phyloP scores from a whole-genome alignment of 805 yeast species.

The Myxozyma melibiosi region DNA sequence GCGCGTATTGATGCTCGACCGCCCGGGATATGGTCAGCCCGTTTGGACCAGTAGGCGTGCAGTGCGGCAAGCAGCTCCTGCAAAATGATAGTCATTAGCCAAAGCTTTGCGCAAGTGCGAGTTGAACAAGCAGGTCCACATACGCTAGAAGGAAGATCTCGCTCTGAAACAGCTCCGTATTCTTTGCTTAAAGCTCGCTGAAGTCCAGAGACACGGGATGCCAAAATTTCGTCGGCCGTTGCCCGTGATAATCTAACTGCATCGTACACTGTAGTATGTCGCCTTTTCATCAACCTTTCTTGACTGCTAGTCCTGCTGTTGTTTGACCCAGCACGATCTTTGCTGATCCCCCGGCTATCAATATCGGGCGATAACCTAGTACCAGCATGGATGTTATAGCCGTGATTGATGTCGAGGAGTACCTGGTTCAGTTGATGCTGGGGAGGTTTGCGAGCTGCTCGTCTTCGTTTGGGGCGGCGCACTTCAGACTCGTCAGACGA shows the following conservation, averaged over 20 bases:
- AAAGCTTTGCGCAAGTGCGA: neutral
- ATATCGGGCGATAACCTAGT: too few species aligned
- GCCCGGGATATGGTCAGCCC: neutral
- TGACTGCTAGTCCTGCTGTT: neutral
- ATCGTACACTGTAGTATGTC: neutral
- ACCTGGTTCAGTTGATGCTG: too few species aligned
- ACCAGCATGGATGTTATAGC: too few species aligned
- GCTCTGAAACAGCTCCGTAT: neutral
- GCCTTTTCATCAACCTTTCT: too few species aligned
- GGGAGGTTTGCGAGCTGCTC: too few species aligned
- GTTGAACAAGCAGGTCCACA: neutral
- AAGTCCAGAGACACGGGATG: neutral
- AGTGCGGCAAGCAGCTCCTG: neutral
- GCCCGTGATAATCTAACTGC: neutral
- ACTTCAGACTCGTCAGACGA: too few species aligned
- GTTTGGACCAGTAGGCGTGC: neutral
- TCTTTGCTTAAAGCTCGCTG: neutral
- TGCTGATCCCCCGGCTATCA: neutral
- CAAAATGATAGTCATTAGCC: neutral
- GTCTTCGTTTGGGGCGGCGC: too few species aligned
- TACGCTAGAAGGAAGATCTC: neutral
- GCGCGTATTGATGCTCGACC: neutral
- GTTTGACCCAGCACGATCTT: neutral
- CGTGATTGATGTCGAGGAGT: too few species aligned
- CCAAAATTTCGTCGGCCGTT: neutral